Conservation (phyloP, 306 rosid genomes). For the Rubus idaeus region DNA sequence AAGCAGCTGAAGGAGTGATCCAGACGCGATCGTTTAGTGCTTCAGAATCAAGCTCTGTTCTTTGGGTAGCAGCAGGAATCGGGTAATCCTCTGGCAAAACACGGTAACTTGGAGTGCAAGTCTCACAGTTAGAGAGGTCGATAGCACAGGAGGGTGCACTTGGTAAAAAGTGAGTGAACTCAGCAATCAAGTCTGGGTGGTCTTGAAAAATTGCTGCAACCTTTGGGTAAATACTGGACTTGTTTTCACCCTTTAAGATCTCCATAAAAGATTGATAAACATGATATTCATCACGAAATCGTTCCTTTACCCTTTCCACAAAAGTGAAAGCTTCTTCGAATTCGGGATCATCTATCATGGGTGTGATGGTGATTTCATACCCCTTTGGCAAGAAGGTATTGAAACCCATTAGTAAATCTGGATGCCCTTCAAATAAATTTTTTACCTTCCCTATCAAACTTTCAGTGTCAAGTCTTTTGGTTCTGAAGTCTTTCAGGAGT, state of each 20-base stretch:
- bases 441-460: slow-evolving; percentile 83
- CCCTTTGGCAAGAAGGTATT: slow-evolving; percentile 95
- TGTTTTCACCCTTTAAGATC: slow-evolving; percentile 48
- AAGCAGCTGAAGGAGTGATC: slow-evolving; percentile 67
- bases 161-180: slow-evolving; percentile 77
- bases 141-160: background rate
- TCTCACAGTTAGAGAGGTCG: background rate
- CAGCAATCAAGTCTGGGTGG: slow-evolving; percentile 71
- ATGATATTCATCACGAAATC: slow-evolving; percentile 71
- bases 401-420: slow-evolving; percentile 83
- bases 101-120: slow-evolving; percentile 4
- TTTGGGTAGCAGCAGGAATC: background rate
- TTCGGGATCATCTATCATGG: background rate
- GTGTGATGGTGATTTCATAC: slow-evolving; percentile 75
- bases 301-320: slow-evolving; percentile 43
- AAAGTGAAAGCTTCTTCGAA: background rate
- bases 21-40: slow-evolving; percentile 28
- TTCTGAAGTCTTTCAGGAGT: slow-evolving; percentile 89
- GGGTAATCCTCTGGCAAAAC: background rate
- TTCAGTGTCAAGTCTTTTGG: slow-evolving; percentile 74
- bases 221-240: slow-evolving; percentile 23
- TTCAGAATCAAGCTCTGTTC: background rate
- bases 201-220: slow-evolving; percentile 75
- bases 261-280: slow-evolving; percentile 78
- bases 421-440: slow-evolving; percentile 77